Conservation (phyloP, 2,329 filamentous ascomycete genomes). For the Penicillium frequentans region DNA sequence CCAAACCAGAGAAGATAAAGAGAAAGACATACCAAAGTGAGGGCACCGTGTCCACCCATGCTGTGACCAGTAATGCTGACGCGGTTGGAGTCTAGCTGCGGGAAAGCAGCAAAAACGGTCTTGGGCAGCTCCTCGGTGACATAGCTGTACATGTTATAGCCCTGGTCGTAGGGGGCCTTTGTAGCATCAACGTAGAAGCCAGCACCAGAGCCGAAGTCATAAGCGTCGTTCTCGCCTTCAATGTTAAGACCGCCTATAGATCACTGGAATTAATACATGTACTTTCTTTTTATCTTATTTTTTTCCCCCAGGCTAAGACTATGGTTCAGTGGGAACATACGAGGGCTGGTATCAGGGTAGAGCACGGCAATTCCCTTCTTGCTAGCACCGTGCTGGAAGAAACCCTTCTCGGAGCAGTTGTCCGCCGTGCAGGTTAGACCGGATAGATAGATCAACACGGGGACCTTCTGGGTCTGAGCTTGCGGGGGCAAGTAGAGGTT, state of each 20-base stretch:
- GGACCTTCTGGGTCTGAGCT: slow-evolving; percentile 65
- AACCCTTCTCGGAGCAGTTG: slow-evolving; percentile 74
- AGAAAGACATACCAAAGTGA: slow-evolving; percentile 64
- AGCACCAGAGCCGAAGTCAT: slow-evolving; percentile 88
- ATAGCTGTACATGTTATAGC: slow-evolving; percentile 96
- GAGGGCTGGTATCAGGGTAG: slow-evolving; percentile 92
- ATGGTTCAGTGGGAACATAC: slow-evolving; percentile 47
- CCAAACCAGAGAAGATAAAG: background rate
- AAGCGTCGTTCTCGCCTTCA: slow-evolving; percentile 80
- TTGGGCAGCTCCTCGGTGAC: slow-evolving; percentile 83
- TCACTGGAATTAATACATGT: background rate
- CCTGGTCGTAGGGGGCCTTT: slow-evolving; percentile 66
- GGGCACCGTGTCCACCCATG: slow-evolving; percentile 95
- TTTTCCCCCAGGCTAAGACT: background rate
- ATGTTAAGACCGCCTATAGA: slow-evolving; percentile 69
- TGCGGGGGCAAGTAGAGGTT: slow-evolving; percentile 87
- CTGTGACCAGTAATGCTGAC: slow-evolving; percentile 90
- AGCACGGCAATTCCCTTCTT: slow-evolving; percentile 85
- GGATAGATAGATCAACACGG: slow-evolving; percentile 88
- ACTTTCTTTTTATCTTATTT: background rate
- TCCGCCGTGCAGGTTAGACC: slow-evolving; percentile 94
- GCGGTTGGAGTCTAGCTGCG: slow-evolving; percentile 66
- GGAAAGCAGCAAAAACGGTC: slow-evolving; percentile 70
- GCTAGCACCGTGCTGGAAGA: slow-evolving; percentile 82
- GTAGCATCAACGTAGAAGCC: slow-evolving; percentile 94